Conservation (phyloP, 805 yeast species). For the Yarrowia hollandica region DNA sequence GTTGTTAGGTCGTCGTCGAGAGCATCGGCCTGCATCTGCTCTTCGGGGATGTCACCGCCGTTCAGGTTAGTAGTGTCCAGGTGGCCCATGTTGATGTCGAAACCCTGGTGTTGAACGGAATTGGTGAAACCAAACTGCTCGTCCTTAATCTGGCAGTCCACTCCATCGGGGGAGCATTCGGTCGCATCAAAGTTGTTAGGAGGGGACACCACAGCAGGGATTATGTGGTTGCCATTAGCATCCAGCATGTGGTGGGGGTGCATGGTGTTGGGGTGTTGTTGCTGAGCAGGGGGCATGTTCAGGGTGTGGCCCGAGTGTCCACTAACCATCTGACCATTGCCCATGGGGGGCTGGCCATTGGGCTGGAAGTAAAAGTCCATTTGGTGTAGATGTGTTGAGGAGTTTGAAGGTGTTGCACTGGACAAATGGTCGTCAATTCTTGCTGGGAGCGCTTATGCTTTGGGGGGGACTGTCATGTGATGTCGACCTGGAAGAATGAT, state of each 20-base stretch:
- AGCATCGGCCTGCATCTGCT: slow-evolving; percentile 10
- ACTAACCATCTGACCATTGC: slow-evolving; percentile 9
- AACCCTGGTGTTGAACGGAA: neutral
- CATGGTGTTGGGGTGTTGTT: neutral
- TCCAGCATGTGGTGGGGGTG: slow-evolving; percentile 18
- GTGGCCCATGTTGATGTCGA: neutral
- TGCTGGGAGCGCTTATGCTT: no score
- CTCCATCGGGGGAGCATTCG: slow-evolving; percentile 8
- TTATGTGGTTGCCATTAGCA: slow-evolving; percentile 16
- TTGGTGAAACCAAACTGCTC: slow-evolving; percentile 22
- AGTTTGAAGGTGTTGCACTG: neutral
- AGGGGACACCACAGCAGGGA: slow-evolving; percentile 5
- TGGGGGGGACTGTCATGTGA: no score
- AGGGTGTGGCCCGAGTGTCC: slow-evolving; percentile 16
- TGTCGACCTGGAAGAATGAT: no score
- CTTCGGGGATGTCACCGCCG: neutral
- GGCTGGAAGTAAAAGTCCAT: slow-evolving; percentile 27
- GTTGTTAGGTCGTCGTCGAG: slow-evolving; percentile 34
- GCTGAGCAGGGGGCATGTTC: neutral
- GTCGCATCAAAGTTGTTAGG: slow-evolving; percentile 22
- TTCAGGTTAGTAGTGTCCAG: neutral
- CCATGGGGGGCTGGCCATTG: slow-evolving; percentile 20
- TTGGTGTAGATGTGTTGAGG: neutral
- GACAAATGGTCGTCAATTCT: neutral
- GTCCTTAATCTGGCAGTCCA: slow-evolving; percentile 18